These are phyloP conservation scores for Euphorbia schlechtendalii DNA, from an alignment of 441 rosid genomes.

Conservation along the genomic window DNA sequence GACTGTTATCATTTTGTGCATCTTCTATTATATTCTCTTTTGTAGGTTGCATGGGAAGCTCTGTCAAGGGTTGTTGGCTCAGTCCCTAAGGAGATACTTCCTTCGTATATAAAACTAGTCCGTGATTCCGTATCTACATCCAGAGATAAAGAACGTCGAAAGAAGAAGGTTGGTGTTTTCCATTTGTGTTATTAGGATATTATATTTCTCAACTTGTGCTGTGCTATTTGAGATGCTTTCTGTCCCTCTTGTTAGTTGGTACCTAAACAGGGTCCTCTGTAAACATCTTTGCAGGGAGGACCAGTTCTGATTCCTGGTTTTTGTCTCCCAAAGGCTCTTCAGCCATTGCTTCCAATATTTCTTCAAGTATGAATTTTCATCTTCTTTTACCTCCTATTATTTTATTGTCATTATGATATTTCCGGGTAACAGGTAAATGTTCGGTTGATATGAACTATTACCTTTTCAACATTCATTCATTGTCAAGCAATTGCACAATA, in stretches of 20 bases:
- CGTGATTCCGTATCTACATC: slow-evolving; percentile 98
- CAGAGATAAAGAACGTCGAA: slow-evolving; percentile 91
- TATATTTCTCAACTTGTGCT: not conserved
- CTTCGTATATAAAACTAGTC: slow-evolving; percentile 80
- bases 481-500: not conserved
- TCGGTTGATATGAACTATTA: not conserved
- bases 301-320: slow-evolving; percentile 88
- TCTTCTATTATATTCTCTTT: slow-evolving; percentile 23
- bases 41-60: slow-evolving; percentile 97
- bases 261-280: slow-evolving; percentile 12
- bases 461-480: not conserved
- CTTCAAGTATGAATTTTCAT: slow-evolving; percentile 55
- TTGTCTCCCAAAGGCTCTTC: slow-evolving; percentile 93
- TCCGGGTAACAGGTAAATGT: not conserved
- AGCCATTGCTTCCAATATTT: slow-evolving; percentile 92
- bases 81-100: slow-evolving; percentile 93
- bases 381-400: not conserved
- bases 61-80: slow-evolving; percentile 83
- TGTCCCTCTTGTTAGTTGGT: slow-evolving; percentile 17
- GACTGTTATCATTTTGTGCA: slow-evolving; percentile 12
- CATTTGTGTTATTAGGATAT: not conserved
- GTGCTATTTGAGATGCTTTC: not conserved
- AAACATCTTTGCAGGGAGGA: slow-evolving; percentile 69
- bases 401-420: not conserved
- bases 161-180: slow-evolving; percentile 58